phyloP scores from a whole-genome alignment of 805 yeast genomes.

The Saturnispora serradocipensis region DNA sequence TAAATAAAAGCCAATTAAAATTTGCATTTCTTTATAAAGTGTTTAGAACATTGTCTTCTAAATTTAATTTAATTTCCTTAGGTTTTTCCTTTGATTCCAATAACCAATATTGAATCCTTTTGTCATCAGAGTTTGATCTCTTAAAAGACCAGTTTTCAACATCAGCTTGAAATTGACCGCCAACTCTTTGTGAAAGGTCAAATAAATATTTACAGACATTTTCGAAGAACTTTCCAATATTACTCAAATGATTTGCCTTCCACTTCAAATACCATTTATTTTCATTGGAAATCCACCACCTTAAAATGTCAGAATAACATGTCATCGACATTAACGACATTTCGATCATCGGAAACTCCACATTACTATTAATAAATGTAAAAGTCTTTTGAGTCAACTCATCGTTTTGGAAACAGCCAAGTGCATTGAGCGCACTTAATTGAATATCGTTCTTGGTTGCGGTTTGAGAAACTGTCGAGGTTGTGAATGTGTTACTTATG shows the following conservation, averaged over 20 bases:
- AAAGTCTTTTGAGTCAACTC: constrained; percentile 45
- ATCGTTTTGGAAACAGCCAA: constrained; percentile 39
- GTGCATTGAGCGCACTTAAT: constrained; percentile 44
- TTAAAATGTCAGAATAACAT: constrained; percentile 33
- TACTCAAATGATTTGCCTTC: constrained; percentile 5
- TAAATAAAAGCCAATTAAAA: neutral
- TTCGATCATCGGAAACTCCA: constrained; percentile 47
- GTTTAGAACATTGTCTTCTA: constrained; percentile 2
- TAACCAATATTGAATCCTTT: constrained; percentile 14
- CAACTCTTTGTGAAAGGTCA: constrained; percentile 18
- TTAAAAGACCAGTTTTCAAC: constrained; percentile 16
- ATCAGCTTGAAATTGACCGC: constrained; percentile 10
- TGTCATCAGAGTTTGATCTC: constrained; percentile 18
- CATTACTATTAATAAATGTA: constrained; percentile 48
- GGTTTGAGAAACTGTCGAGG: constrained; percentile 9
- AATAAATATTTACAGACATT: constrained; percentile 35
- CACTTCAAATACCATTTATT: constrained; percentile 4
- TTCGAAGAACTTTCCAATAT: constrained; percentile 31
- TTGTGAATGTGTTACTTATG: constrained; percentile 27
- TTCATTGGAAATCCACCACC: constrained; percentile 32
- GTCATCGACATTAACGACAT: constrained; percentile 37
- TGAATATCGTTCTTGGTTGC: constrained; percentile 33
- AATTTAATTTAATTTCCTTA: constrained; percentile 10
- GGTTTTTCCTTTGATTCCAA: constrained; percentile 15
- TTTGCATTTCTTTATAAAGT: neutral